These are phyloP conservation scores for Xanthoconium separans DNA, from an alignment of 1,284 basidiomycete genomes.

Conservation along the genomic window DNA sequence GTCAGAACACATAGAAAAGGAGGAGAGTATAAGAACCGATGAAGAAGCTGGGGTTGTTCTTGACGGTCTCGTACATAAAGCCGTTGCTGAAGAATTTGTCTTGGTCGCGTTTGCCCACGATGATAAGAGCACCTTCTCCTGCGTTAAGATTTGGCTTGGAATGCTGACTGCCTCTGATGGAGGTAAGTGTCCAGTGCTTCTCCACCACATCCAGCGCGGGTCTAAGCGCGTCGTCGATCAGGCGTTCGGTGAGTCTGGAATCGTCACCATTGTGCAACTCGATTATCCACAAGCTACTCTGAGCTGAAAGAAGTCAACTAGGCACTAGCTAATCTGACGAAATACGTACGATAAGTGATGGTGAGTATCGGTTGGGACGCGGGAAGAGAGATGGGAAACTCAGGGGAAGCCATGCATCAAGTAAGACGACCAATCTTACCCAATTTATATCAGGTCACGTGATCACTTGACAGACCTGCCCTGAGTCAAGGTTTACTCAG, in stretches of 20 bases:
- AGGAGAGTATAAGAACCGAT: constrained; percentile 47
- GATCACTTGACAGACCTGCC: constrained; percentile 18
- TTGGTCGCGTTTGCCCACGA: constrained; percentile 70
- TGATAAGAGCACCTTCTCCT: constrained; percentile 68
- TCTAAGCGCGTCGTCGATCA: constrained; percentile 63
- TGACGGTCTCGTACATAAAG: constrained; percentile 43
- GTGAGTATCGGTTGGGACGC: constrained; percentile 50
- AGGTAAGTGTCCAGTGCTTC: constrained; percentile 68
- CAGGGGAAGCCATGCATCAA: constrained; percentile 10
- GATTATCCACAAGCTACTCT: constrained; percentile 64
- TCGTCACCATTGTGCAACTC: constrained; percentile 78
- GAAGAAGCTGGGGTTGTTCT: constrained; percentile 73
- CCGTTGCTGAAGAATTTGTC: constrained; percentile 93
- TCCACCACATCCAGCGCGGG: constrained; percentile 81
- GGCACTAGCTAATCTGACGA: background rate
- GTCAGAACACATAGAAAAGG: background rate
- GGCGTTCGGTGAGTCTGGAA: constrained; percentile 62
- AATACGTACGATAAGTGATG: constrained; percentile 59
- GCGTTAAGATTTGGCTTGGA: constrained; percentile 30
- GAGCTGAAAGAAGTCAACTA: constrained; percentile 41
- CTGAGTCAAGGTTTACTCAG: constrained; percentile 17
- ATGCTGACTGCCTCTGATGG: constrained; percentile 32
- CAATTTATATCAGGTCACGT: too few species aligned
- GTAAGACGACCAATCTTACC: too few species aligned
- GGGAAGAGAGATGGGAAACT: constrained; percentile 47